These are phyloP conservation scores for Arthrinium phaeospermum DNA, from an alignment of 2,329 filamentous ascomycete genomes.

Conservation along the genomic window DNA sequence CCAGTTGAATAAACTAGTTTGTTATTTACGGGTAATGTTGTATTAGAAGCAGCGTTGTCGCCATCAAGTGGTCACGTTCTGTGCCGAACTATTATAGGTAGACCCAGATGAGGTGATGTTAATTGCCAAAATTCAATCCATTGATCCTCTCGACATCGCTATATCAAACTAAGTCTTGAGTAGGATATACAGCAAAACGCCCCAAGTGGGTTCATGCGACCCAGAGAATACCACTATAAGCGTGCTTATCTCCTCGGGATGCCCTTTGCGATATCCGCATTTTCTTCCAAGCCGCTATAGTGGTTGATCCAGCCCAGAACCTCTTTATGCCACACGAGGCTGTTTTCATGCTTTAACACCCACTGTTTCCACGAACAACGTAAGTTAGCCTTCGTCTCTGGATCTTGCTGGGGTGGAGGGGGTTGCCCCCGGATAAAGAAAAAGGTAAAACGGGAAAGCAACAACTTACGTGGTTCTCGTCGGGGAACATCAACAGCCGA, in stretches of 20 bases:
- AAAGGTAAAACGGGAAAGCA: constrained; percentile 48
- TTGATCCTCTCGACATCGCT: too few relatives aligned
- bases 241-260: neutral
- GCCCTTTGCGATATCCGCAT: constrained; percentile 4
- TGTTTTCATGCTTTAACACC: constrained; percentile 93
- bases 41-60: too few relatives aligned
- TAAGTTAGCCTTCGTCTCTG: neutral
- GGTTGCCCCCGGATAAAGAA: constrained; percentile 45
- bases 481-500: constrained; percentile 80
- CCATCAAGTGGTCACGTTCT: too few relatives aligned
- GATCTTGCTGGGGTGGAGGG: neutral
- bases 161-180: too few relatives aligned
- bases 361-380: constrained; percentile 51
- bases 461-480: constrained; percentile 64
- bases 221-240: neutral
- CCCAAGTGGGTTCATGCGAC: too few relatives aligned
- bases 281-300: constrained; percentile 52
- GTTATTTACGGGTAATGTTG: too few relatives aligned
- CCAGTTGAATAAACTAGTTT: too few relatives aligned
- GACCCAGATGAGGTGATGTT: too few relatives aligned
- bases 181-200: too few relatives aligned
- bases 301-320: constrained; percentile 81
- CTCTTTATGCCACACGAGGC: constrained; percentile 85
- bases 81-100: too few relatives aligned
- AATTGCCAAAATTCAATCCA: too few relatives aligned